Evolutionary conservation across 345 rosid genomes (phyloP).

Genomic region (Barbarea vulgaris): DNA sequence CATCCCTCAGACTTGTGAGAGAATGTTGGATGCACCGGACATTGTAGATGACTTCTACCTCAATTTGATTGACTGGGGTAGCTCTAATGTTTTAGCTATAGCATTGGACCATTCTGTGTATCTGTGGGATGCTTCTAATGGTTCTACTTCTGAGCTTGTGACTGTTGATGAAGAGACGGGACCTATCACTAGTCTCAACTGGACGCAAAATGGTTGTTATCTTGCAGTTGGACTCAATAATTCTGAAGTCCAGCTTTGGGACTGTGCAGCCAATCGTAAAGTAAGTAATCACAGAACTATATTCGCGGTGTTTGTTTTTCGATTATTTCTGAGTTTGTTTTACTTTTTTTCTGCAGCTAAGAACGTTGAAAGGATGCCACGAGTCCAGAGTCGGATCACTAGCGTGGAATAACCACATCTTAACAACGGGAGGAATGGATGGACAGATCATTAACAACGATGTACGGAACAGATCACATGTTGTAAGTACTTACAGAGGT

Average conservation of each 20-base stretch:
- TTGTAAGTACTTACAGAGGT: conserved; percentile 38
- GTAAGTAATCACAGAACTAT: neutral
- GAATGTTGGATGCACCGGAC: neutral
- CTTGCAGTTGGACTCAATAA: conserved; percentile 34
- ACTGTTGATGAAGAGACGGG: conserved; percentile 38
- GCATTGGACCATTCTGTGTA: conserved; percentile 4
- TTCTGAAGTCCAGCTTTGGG: conserved; percentile 32
- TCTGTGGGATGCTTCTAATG: conserved; percentile 42
- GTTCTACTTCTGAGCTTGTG: conserved; percentile 41
- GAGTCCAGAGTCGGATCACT: conserved; percentile 3
- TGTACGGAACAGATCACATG: conserved; percentile 11
- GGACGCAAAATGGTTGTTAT: conserved; percentile 43
- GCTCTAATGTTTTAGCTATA: conserved; percentile 14
- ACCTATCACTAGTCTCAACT: conserved; percentile 47
- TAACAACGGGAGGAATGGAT: conserved; percentile 32
- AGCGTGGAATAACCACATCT: conserved; percentile 1
- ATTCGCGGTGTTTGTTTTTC: neutral
- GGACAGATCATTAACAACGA: conserved; percentile 40
- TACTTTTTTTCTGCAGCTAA: neutral
- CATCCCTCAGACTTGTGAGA: conserved; percentile 9
- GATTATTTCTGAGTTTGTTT: neutral
- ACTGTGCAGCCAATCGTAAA: conserved; percentile 30
- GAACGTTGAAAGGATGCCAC: conserved; percentile 42
- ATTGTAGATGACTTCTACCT: conserved; percentile 27
- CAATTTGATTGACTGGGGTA: conserved; percentile 18